Conservation (phyloP, 768 basidiomycete species). For the Hericium alpestre region DNA sequence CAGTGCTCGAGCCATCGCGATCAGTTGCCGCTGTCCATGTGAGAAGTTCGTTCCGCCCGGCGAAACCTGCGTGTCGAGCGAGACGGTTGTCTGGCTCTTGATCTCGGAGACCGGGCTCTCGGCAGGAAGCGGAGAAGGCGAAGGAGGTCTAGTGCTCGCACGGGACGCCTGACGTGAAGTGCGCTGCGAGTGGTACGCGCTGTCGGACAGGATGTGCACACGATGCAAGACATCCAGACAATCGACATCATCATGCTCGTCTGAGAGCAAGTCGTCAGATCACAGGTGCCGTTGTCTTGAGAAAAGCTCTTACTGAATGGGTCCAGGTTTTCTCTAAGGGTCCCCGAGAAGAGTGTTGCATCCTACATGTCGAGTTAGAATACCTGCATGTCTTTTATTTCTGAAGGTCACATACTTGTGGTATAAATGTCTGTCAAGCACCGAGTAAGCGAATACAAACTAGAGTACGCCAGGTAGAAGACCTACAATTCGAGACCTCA, state of each 20-base stretch:
- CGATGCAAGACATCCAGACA: slow-evolving; percentile 73
- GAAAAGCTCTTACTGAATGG: slow-evolving; percentile 41
- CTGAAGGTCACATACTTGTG: slow-evolving; percentile 18
- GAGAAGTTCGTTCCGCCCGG: slow-evolving; percentile 87
- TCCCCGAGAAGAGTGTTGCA: slow-evolving; percentile 73
- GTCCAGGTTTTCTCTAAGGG: slow-evolving; percentile 64
- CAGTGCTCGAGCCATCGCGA: slow-evolving; percentile 77
- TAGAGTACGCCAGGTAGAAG: background rate
- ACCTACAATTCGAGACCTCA: slow-evolving; percentile 64
- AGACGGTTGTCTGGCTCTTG: slow-evolving; percentile 44
- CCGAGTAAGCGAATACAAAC: background rate
- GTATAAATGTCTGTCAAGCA: slow-evolving; percentile 57
- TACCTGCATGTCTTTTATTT: background rate
- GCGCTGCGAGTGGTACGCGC: slow-evolving; percentile 35
- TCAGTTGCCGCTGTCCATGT: slow-evolving; percentile 82
- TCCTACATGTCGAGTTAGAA: slow-evolving; percentile 23
- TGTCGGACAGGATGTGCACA: slow-evolving; percentile 63
- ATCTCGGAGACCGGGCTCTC: slow-evolving; percentile 31
- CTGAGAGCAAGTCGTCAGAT: slow-evolving; percentile 20
- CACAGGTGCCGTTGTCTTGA: too few relatives aligned
- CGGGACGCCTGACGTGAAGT: slow-evolving; percentile 40
- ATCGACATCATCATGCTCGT: slow-evolving; percentile 69
- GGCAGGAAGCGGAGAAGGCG: background rate
- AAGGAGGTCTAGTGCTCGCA: slow-evolving; percentile 32
- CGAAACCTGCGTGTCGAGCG: slow-evolving; percentile 73